Evolutionary conservation across 1,284 basidiomycete species (phyloP), one percentile per base, ranked within the genome.

Genomic region (Blastosporella zonata): DNA sequence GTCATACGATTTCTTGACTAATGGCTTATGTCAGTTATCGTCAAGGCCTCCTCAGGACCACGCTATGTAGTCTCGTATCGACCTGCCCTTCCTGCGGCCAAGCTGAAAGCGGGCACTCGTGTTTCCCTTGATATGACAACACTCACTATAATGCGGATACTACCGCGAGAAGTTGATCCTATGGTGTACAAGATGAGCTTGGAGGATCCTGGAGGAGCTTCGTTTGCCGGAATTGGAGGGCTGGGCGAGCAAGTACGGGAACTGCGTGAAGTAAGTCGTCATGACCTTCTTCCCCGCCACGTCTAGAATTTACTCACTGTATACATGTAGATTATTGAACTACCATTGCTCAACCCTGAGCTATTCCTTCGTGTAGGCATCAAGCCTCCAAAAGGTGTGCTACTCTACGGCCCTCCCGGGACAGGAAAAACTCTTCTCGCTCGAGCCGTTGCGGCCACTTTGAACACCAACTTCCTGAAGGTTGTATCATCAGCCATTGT

Each of bases 71-170:
- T 99, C n/a, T 98, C 96, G 1, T 97, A 93, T 68, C 85, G 97
- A 46, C 93, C 94, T 8, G 86, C 92, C 7, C 78, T 97, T 40
- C 92, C 95, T n/a, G 87, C 87, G 43, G 78, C 82, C 40, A 98
- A 98, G 70, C 86, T 99, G 54, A 98, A 98, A 71, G 73, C 90
- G 22, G 93, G 93, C 46, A 93, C 93, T 8, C 90, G 97, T 56
- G 97, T 99, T 53, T 96, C 94, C 53, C 82, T 99, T 44, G 97
- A 99, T 69, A 99, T 99, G 97, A 99, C 97, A 1, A 99, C 97
- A 1, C 76, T 99, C 31, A 99, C 97, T 6, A 94, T 99, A 66
- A 99, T 99, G 95, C 87, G 95, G 39, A 97, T 99, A 54, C 75
- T 99, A 25, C 97, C 97, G 6, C 82, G 97, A 57, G 97, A 99